A percentile compares a stretch with the other conserved stretches of the same genome.
Conservation (phyloP, 2,329 filamentous ascomycete species). For the Pseudogymnoascus sp. region DNA sequence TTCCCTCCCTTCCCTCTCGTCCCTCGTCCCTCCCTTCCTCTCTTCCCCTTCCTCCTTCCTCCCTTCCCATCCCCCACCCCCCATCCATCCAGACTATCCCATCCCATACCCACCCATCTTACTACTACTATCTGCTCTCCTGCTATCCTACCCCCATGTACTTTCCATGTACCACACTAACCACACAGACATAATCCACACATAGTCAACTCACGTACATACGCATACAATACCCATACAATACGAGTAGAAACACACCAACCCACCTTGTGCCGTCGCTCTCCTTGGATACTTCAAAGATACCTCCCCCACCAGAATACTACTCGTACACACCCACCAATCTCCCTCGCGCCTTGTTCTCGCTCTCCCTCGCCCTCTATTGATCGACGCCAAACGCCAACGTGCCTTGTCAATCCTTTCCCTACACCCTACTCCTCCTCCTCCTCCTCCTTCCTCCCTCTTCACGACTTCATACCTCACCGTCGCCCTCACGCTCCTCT, state of each 20-base stretch:
- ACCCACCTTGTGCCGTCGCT: neutral
- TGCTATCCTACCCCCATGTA: neutral
- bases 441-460: neutral
- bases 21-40: neutral
- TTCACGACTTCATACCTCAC: constrained; percentile 1
- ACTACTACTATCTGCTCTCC: neutral
- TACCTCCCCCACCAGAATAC: neutral
- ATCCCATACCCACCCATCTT: neutral
- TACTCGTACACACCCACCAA: neutral
- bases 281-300: neutral
- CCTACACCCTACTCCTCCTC: neutral
- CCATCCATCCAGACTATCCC: neutral
- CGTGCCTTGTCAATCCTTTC: constrained; percentile 3
- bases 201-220: neutral
- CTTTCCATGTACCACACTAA: neutral
- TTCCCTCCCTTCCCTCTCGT: neutral
- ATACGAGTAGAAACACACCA: neutral
- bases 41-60: neutral
- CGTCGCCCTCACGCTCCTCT: neutral
- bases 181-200: neutral
- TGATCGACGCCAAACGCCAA: neutral
- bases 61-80: neutral
- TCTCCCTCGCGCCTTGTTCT: neutral
- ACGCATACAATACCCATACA: neutral
- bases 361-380: neutral